Conservation (phyloP, 225 moss, liverwort and hornwort species). For the Anthoceros angustus region DNA sequence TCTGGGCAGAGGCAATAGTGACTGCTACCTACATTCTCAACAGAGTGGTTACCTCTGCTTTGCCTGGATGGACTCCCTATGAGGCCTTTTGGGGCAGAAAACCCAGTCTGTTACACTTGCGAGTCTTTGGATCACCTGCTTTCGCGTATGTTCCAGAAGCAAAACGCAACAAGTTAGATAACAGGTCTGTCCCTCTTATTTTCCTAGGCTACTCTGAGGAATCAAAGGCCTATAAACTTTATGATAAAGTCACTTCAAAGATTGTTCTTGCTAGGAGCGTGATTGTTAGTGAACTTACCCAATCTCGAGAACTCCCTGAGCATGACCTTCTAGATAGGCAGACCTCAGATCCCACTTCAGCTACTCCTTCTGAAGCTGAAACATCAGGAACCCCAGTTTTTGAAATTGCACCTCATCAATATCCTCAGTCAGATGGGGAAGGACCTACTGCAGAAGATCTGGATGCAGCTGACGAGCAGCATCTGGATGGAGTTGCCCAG, state of each 20-base stretch:
- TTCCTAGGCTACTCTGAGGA: constrained; percentile 1
- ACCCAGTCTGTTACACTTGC: not conserved
- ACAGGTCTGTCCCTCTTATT: not conserved
- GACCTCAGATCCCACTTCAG: not conserved
- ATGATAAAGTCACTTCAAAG: not conserved
- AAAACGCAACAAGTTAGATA: not conserved
- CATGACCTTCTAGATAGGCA: not conserved
- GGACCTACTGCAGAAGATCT: not conserved
- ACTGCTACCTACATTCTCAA: not conserved
- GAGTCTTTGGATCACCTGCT: not conserved
- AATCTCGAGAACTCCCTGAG: not conserved
- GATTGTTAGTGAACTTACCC: not conserved
- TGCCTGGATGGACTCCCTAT: not conserved
- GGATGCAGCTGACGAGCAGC: not conserved
- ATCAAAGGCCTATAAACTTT: not conserved
- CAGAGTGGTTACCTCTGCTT: not conserved
- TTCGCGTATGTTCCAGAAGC: not conserved
- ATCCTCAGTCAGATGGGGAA: not conserved
- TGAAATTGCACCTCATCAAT: not conserved
- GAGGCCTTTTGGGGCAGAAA: no score
- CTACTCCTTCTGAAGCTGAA: not conserved
- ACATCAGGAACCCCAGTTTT: not conserved
- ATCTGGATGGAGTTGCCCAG: not conserved
- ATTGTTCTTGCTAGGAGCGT: no score
- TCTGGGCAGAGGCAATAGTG: not conserved